Evolutionary conservation across 352 stramenopile species (phyloP).

Genomic region (Aphanomyces astaci): DNA sequence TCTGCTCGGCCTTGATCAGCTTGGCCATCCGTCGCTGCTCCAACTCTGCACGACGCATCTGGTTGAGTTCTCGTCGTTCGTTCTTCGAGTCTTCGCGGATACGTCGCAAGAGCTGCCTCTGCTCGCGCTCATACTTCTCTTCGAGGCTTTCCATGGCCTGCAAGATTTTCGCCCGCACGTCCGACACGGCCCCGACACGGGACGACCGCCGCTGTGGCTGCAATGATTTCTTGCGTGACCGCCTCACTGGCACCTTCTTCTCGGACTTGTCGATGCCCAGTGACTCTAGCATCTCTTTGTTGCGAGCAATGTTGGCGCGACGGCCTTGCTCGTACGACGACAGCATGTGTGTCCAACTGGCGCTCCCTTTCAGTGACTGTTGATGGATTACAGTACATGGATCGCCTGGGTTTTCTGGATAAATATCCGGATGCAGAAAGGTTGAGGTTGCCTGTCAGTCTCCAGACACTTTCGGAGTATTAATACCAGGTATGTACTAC

Average conservation of each 20-base stretch:
- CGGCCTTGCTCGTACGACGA: constrained; percentile 10
- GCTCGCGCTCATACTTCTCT: background rate
- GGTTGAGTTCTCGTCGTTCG: background rate
- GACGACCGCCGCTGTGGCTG: background rate
- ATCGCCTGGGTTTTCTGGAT: background rate
- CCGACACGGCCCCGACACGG: background rate
- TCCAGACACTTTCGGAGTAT: too few relatives aligned
- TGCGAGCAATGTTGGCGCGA: constrained; percentile 5
- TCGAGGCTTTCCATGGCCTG: background rate
- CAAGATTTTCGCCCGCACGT: background rate
- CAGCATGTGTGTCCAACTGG: background rate
- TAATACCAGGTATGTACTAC: too few relatives aligned
- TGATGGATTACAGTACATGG: background rate
- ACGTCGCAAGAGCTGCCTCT: background rate
- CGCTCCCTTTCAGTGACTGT: background rate
- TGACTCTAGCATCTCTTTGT: constrained; percentile 16
- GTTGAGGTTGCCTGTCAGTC: too few relatives aligned
- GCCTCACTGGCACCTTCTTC: background rate
- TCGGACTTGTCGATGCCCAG: constrained; percentile 16
- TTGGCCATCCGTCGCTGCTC: background rate
- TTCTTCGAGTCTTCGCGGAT: background rate
- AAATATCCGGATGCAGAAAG: background rate
- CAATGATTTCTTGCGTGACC: background rate
- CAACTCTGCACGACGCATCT: background rate
- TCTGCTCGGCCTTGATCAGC: background rate